Evolutionary conservation across 2,329 filamentous ascomycete genomes (phyloP).

Genomic region (Aspergillus ustus): DNA sequence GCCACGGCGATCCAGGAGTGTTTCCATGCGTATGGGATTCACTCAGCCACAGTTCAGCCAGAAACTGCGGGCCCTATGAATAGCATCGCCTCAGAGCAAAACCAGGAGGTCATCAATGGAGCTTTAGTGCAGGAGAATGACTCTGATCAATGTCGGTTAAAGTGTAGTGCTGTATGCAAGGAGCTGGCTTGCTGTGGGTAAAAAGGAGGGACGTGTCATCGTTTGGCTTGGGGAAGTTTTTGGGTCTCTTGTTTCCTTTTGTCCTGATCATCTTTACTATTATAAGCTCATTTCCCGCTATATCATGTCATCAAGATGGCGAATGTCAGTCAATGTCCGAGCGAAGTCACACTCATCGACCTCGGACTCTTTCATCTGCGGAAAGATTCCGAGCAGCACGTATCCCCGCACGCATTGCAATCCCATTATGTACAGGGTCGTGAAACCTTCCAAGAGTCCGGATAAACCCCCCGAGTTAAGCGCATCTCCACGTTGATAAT

Average conservation of each 20-base stretch:
- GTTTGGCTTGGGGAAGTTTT: too few relatives aligned
- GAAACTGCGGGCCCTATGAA: constrained; percentile 49
- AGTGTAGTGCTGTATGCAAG: constrained; percentile 58
- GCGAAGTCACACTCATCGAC: not conserved
- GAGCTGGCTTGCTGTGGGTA: constrained; percentile 58
- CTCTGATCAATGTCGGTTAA: constrained; percentile 55
- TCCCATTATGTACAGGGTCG: not conserved
- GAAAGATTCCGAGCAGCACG: constrained; percentile 11
- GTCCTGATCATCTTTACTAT: not conserved
- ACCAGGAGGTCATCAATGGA: constrained; percentile 15
- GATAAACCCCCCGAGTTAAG: not conserved
- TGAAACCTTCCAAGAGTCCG: not conserved
- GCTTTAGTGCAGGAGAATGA: constrained; percentile 20
- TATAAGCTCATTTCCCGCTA: not conserved
- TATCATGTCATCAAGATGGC: not conserved
- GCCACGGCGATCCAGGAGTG: constrained; percentile 69
- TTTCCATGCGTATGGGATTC: constrained; percentile 74
- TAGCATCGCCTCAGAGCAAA: not conserved
- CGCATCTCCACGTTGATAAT: not conserved
- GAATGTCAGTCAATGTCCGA: not conserved
- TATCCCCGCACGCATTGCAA: not conserved
- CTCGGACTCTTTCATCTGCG: not conserved
- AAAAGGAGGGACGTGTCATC: not conserved
- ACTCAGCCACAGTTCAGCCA: constrained; percentile 73
- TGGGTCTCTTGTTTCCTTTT: not conserved